Base-by-base conservation (phyloP, 1,139 yeast genomes). In the Hemisphaericaspora subhashii region DNA sequence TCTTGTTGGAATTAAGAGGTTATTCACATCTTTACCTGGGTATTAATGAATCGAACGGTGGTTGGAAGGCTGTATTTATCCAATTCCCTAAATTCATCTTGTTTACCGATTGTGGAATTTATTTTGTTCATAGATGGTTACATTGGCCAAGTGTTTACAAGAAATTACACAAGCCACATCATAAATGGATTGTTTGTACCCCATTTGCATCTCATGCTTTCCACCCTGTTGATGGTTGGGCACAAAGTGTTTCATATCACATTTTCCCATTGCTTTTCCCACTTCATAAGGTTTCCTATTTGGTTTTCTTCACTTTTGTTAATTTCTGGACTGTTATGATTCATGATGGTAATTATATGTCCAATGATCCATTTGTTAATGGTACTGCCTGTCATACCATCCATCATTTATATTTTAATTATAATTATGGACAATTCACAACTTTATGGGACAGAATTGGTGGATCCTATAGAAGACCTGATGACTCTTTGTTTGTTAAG, bases 371-470 rank as follows among this genome's bases (percentile, higher is more conserved):
- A 6, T 78, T 88, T 43, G 86, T 92, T 48, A 92, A 92, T 63
- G 98, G 98, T 53, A 90, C 98, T 21, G 98, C 98, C 4, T 90
- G 98, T 66, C 98, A 92, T 66, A 90, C 98, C 4, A 82, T 92
- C 37, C 98, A 92, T 66, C 98, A 92, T 60, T 70, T 92, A 56
- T 92, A 92, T 66, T 92, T 92, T 77, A 90, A 90, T 73, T 92
- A 92, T 70, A 92, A 92, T 71, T 92, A 90, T 58, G 98, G 98
- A 26, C 98, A 92, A 68, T 92, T 92, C 71, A 90, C 98, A 38
- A 92, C 98, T 5, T 72, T 92, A 50, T 92, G 98, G 98, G 98
- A 92, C 62, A 83, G 98, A 66, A 68, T 92, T 40, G 98, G 98
- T 40, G 85, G 89, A 33, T 82, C 96, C 28, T 90, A 92, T 68